Percentiles rank a stretch among this genome's conserved stretches.
phyloP scores from a whole-genome alignment of 176 grass and related monocot species.

The Aegilops sharonensis region DNA sequence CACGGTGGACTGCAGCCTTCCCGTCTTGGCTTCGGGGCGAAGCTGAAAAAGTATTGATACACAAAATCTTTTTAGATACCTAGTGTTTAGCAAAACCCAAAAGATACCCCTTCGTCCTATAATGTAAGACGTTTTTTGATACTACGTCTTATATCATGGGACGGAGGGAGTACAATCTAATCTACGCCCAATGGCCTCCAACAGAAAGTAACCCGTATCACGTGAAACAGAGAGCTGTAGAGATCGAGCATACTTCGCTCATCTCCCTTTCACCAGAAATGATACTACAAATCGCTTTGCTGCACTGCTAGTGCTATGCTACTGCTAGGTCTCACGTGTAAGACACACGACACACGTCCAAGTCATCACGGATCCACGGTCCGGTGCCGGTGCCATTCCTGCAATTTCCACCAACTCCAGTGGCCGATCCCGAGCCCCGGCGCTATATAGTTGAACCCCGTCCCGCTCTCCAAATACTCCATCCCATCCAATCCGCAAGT shows the following conservation, averaged over 20 bases:
- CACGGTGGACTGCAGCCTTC: too few relatives aligned
- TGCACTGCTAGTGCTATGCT: neutral
- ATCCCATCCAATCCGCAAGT: neutral
- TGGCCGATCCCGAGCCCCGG: neutral
- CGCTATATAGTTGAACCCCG: constrained; percentile 24
- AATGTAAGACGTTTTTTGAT: too few relatives aligned
- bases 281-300: neutral
- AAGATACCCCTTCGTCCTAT: too few relatives aligned
- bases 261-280: neutral
- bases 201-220: neutral
- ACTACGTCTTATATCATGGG: too few relatives aligned
- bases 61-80: too few relatives aligned
- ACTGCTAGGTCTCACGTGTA: neutral
- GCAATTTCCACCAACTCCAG: constrained; percentile 5
- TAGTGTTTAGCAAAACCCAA: too few relatives aligned
- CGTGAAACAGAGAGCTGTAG: neutral
- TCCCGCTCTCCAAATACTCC: neutral
- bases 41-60: too few relatives aligned
- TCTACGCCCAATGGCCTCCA: neutral
- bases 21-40: too few relatives aligned
- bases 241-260: neutral
- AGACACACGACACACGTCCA: neutral
- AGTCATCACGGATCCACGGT: neutral
- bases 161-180: too few relatives aligned
- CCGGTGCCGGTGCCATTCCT: neutral